Base-by-base conservation (phyloP, 1,284 basidiomycete genomes). In the Ustilago hordei region DNA sequence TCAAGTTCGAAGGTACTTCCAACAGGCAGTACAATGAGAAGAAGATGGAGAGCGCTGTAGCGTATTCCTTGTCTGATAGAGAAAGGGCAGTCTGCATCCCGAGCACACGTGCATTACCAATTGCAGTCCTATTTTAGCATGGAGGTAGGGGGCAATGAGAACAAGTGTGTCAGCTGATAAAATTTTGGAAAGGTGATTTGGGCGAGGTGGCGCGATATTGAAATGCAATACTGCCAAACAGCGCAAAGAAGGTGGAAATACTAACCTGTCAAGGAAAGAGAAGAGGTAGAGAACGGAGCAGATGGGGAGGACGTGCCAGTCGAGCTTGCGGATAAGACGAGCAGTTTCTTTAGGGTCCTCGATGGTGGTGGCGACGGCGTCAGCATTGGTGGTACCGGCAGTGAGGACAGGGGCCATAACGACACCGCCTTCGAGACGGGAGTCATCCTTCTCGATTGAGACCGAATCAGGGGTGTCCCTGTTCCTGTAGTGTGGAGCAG, bases 41-140 rank as follows among this genome's bases (percentile, higher is more conserved):
- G 60, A 71, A 73, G 48, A 75, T 56, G 41, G 65, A 70, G 17
- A 72, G 66, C 15, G 75, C 87, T 11, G 87, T 79, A 85, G 69
- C 85, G 75, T 87, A 89, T 91, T 86, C 91, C 91, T 15, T 75
- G 43, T 50, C 67, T 15, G 73, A 64, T 8, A 89, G 83, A 32
- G 64, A 38, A 28, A 80, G 64, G 58, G 75, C 50, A 39, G 53
- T 48, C 35, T 81, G 67, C 43, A 81, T 69, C 9, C 88, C 69
- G 76, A 79, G 80, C 31, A 92, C 90, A 87, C 90, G 90, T 31
- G 91, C 91, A 85, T 93, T 93, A 83, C 92, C 93, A 76, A 94
- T 92, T 79, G 91, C 92, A 47, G 92, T 91, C 64, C 93, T 32
- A 19, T 23, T 19, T 19, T 8, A 9, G 6, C 19, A 19, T 23